Evolutionary conservation across 768 basidiomycete genomes (phyloP).

Genomic region (Serpula lacrymans): DNA sequence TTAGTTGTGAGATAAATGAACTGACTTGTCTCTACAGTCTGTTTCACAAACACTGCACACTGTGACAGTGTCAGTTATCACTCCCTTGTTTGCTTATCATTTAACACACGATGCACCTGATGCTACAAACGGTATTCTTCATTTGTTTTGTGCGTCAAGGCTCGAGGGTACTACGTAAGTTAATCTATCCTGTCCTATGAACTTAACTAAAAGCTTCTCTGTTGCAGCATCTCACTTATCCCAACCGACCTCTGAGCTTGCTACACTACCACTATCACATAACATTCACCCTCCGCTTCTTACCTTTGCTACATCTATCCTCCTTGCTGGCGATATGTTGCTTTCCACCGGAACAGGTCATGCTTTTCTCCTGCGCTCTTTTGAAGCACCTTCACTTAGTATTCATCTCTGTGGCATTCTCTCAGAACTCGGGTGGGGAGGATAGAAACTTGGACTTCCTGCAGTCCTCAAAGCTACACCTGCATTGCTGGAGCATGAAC

Average conservation of each 20-base stretch:
- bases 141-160: slow-evolving; percentile 67
- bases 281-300: slow-evolving; percentile 29
- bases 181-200: neutral
- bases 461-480: slow-evolving; percentile 50
- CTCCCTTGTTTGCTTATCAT: slow-evolving; percentile 54
- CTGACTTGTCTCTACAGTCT: slow-evolving; percentile 43
- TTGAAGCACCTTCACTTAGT: slow-evolving; percentile 37
- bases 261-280: slow-evolving; percentile 22
- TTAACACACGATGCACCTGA: slow-evolving; percentile 39
- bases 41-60: slow-evolving; percentile 83
- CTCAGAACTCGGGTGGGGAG: slow-evolving; percentile 67
- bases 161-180: slow-evolving; percentile 60
- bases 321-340: slow-evolving; percentile 42
- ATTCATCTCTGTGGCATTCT: slow-evolving; percentile 57
- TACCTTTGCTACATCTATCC: slow-evolving; percentile 29
- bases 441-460: slow-evolving; percentile 70
- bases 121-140: slow-evolving; percentile 55
- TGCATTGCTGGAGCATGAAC: slow-evolving; percentile 43
- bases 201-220: slow-evolving; percentile 1
- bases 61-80: slow-evolving; percentile 59
- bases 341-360: slow-evolving; percentile 39
- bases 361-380: slow-evolving; percentile 35
- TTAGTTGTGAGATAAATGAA: neutral
- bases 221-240: slow-evolving; percentile 34
- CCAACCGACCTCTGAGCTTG: slow-evolving; percentile 29